These are phyloP conservation scores for Jaminaea rosea DNA, from an alignment of 1,284 basidiomycete species.

Conservation along the genomic window DNA sequence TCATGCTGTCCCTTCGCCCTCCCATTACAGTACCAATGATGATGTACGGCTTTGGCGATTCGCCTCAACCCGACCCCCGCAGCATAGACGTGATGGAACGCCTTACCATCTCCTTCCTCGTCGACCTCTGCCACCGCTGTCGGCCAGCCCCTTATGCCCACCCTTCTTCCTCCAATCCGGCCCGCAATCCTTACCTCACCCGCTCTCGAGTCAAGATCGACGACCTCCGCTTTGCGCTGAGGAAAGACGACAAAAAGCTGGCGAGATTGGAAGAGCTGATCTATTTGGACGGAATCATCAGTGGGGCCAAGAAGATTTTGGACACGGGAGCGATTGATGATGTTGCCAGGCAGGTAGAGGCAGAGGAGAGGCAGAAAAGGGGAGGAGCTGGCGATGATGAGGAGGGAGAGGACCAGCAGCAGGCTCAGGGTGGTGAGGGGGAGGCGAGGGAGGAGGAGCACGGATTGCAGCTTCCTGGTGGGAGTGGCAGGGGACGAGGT, in stretches of 20 bases:
- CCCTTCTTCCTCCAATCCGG: constrained; percentile 13
- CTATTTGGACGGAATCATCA: constrained; percentile 43
- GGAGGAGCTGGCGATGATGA: background rate
- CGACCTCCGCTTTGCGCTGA: constrained; percentile 41
- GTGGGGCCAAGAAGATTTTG: constrained; percentile 30
- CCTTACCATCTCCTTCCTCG: constrained; percentile 80
- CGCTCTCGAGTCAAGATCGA: constrained; percentile 41
- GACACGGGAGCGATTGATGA: background rate
- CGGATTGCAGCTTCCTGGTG: too few species aligned
- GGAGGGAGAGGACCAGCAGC: too few species aligned
- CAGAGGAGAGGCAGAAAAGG: background rate
- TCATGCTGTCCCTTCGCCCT: background rate
- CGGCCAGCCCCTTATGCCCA: constrained; percentile 39
- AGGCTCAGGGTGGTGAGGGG: too few species aligned
- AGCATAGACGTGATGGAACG: constrained; percentile 87
- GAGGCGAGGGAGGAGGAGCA: too few species aligned
- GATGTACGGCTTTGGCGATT: constrained; percentile 94
- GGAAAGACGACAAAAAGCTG: constrained; percentile 41
- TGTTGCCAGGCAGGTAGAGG: background rate
- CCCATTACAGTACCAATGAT: constrained; percentile 61
- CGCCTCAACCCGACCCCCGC: constrained; percentile 73
- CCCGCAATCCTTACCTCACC: constrained; percentile 9
- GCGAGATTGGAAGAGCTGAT: constrained; percentile 41
- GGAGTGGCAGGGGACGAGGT: too few species aligned
- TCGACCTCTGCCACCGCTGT: constrained; percentile 62